Base-by-base conservation (phyloP, 768 basidiomycete genomes). In the Lyophyllum semitale region DNA sequence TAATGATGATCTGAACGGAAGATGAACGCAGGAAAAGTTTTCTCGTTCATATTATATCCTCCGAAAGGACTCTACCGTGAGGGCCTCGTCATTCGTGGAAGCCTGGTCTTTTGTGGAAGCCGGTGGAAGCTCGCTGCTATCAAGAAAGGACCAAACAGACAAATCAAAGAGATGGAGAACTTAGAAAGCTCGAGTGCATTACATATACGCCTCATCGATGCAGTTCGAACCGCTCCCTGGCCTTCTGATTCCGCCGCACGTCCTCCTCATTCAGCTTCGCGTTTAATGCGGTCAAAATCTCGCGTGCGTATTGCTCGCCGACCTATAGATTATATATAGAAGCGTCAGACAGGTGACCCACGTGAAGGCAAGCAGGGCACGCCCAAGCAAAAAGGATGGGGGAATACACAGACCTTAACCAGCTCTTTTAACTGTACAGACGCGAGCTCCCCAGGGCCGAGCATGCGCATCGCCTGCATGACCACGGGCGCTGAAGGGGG, bases 261-360 rank as follows among this genome's bases (percentile, higher is more conserved):
- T 87, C 82, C 61, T 88, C 89, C 8, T 86, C 86, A 58, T 77
- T 82, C 33, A 91, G 74, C 65, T 88, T 90, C 9, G 66, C 62
- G 54, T 90, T 84, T 40, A 93, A 63, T 0, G 84, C 81, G 0
- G 64, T 66, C 64, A 78, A 83, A 15, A 88, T 63, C 15, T 83
- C 79, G 32, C 72, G 71, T 0, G 88, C 89, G 63, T 89, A 82
- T 54, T 73, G 79, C 73, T 89, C 84, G 1, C 87, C 89, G 22
- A 74, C 79, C 91, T 93, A 26, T 22, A 25, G 40, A 33, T 27
- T 11, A 44, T 3, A 7, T 7, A 41, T 41, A 8, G n/a, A 22
- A 12, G 20, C 9, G 41, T 6, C n/a, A 11, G 20, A 2, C 8
- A 23, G 7, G 20, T n/a, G n/a, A n/a, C n/a, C n/a, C n/a, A n/a